Percentiles rank a stretch among this genome's conserved stretches.
These are phyloP conservation scores for Suillus americanus DNA, from an alignment of 768 basidiomycete species.

Conservation along the genomic window DNA sequence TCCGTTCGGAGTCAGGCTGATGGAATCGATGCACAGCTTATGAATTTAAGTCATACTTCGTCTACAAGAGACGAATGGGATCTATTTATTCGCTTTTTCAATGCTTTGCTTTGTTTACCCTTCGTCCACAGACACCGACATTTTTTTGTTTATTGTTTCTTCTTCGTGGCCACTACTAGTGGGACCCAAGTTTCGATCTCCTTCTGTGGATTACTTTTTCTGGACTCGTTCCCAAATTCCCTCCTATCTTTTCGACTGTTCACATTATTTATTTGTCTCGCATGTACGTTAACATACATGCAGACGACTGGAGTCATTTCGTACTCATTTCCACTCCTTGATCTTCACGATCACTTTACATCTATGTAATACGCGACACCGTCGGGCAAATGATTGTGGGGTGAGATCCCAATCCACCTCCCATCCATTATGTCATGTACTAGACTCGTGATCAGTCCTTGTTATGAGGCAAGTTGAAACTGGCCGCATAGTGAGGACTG, in stretches of 20 bases:
- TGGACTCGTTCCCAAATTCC: no score
- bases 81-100: background rate
- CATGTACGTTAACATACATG: background rate
- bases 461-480: background rate
- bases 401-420: background rate
- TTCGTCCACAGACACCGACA: background rate
- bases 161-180: background rate
- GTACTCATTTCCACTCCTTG: background rate
- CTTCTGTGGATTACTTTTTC: background rate
- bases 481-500: background rate
- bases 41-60: background rate
- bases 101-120: background rate
- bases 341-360: background rate
- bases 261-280: background rate
- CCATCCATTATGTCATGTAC: background rate
- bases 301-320: background rate
- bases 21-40: background rate
- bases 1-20: background rate
- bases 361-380: background rate
- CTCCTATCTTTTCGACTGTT: background rate
- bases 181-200: background rate
- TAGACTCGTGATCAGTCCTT: background rate
- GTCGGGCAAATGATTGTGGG: background rate
- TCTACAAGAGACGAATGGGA: background rate
- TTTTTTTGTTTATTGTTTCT: no score